Base-by-base conservation (phyloP, 306 rosid genomes). In the Rosa lucieae region DNA sequence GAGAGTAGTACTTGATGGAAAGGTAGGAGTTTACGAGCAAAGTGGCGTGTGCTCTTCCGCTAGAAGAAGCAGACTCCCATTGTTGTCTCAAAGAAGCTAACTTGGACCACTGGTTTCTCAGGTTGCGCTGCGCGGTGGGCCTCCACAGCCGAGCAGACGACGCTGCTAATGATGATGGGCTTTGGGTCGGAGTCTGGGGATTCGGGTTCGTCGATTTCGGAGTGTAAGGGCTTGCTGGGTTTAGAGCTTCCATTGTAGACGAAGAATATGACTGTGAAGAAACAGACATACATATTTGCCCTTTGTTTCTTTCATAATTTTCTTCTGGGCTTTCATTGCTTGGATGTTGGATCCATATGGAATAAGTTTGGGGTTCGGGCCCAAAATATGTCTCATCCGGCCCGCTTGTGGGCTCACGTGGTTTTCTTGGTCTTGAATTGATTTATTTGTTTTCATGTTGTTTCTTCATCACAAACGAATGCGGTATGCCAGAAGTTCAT, bases 41-140 rank as follows among this genome's bases (percentile, higher is more conserved):
- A 6, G 86, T 92, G 67, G 97, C 97, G 8, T 87, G 85, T 8
- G 90, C 86, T 87, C 86, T 82, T 42, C 72, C 91, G 0, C 67
- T 11, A 35, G 97, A 87, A 67, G 94, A 92, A 85, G 82, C 51
- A 72, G 97, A 77, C 20, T 46, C 78, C 97, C 93, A 94, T 76
- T 87, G 66, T 44, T 86, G 80, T 61, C 72, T 76, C 39, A 66
- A 81, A 32, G 91, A 79, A 10, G 90, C 85, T 48, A 94, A 52
- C 76, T 88, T 92, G 10, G 92, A 75, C 97, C 98, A 94, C 20
- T 84, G 96, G 78, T 92, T 90, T 66, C 94, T 81, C 47, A 90
- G 85, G 85, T 89, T 92, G 76, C 97, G 83, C 70, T 89, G 94
- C 3, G 93, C 96, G 0, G 90, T 71, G 56, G 84, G 92, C 73